A percentile compares a stretch with the other conserved stretches of the same genome.
phyloP scores from a whole-genome alignment of 1,284 basidiomycete species.

The Neolentinus lepideus region DNA sequence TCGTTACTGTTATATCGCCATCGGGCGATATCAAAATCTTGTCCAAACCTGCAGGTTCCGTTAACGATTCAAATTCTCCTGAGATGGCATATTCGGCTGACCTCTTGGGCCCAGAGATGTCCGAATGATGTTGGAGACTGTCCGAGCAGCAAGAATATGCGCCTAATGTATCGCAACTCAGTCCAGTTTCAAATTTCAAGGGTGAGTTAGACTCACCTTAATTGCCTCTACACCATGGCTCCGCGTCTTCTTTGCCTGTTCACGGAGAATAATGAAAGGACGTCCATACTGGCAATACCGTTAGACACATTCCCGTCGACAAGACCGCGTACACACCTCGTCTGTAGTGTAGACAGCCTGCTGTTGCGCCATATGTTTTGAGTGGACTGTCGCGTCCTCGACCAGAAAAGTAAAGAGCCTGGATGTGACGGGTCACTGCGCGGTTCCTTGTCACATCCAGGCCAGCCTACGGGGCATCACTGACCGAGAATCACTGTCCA shows the following conservation, averaged over 20 bases:
- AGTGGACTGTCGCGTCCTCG: not conserved
- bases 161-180: conserved; percentile 40
- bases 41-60: conserved; percentile 69
- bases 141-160: conserved; percentile 90
- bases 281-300: conserved; percentile 69
- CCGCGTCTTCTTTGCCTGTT: conserved; percentile 93
- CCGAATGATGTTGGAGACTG: conserved; percentile 92
- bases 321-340: conserved; percentile 50
- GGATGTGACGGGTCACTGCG: not conserved
- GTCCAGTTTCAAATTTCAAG: not conserved
- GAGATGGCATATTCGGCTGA: conserved; percentile 20
- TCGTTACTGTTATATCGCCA: conserved; percentile 98
- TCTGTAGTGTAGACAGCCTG: conserved; percentile 86
- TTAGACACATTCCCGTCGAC: conserved; percentile 1
- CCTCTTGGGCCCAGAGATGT: conserved; percentile 94
- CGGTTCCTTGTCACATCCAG: not conserved
- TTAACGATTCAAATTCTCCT: conserved; percentile 1
- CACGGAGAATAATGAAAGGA: conserved; percentile 95
- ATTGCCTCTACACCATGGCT: conserved; percentile 94
- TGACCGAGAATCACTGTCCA: not conserved
- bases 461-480: not conserved
- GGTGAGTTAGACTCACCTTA: conserved; percentile 52
- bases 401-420: not conserved
- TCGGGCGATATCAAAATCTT: conserved; percentile 99
- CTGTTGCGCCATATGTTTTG: conserved; percentile 29